Base-by-base conservation (phyloP, 257 asterid species). In the Solanum appendiculatum region DNA sequence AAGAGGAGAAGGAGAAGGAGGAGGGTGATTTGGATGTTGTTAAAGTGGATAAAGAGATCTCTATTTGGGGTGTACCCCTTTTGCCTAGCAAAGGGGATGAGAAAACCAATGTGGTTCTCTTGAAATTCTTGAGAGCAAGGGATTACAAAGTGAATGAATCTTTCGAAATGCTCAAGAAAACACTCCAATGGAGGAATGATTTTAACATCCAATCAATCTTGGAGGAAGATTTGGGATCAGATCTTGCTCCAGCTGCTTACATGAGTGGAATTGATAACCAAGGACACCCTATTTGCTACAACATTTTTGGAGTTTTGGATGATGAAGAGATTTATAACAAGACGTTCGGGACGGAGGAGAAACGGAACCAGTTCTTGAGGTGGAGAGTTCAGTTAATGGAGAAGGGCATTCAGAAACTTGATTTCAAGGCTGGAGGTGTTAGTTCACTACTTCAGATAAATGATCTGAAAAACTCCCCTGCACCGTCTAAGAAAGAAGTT, bases 371-470 rank as follows among this genome's bases (percentile, higher is more conserved):
- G 89, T 93, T 93, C 88, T 81, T 95, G 93, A 91, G 98, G 75
- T 94, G 98, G 98, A 92, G 98, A 74, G 94, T 94, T 86, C 97
- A 93, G 90, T 92, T 95, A 5, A 92, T 95, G 96, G 98, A 95
- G 93, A 92, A 89, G 86, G 96, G 97, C 10, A 90, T 93, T 40
- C 91, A 90, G 86, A 91, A 94, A 60, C 95, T 95, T 5, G 93
- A 94, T 82, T 95, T 95, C 83, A 92, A 88, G 75, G 90, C 98
- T 1, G 93, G 90, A 25, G 93, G 96, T 44, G 86, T 93, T 18
- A 91, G 89, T 40, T 92, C 98, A 0, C 72, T 95, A 68, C 92
- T 95, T 84, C 98, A 95, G 36, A 89, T 95, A 39, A 94, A 94
- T 51, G 98, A 95, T 88, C 94, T 95, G 46, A 91, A 90, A 85